These are phyloP conservation scores for Arthrobotrys iridis DNA, from an alignment of 2,329 filamentous ascomycete genomes.

Conservation along the genomic window DNA sequence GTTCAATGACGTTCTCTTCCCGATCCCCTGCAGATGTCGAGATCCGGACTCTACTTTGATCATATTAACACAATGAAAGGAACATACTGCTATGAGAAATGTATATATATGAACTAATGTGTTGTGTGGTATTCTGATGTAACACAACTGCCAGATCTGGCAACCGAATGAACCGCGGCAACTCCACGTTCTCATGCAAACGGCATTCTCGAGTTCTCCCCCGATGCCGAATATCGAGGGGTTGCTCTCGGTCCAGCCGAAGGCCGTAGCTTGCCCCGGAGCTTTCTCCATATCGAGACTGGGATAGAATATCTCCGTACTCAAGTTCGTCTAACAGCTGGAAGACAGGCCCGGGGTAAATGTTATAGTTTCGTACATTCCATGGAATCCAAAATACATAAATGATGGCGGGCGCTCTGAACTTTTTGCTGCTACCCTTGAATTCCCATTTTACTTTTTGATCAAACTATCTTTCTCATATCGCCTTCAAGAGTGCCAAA, in stretches of 20 bases:
- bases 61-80: no score
- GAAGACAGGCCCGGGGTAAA: constrained; percentile 3
- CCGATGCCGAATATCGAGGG: constrained; percentile 18
- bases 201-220: not conserved
- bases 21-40: no score
- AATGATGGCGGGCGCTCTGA: not conserved
- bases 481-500: no score
- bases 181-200: constrained; percentile 32
- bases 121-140: constrained; percentile 16
- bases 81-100: no score
- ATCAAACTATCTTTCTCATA: not conserved
- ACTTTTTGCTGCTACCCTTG: not conserved
- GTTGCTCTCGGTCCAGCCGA: constrained; percentile 46
- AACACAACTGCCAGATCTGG: constrained; percentile 25
- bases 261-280: constrained; percentile 35
- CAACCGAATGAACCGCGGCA: constrained; percentile 53
- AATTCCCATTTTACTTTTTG: not conserved
- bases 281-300: constrained; percentile 44
- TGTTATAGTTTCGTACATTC: not conserved
- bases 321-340: not conserved
- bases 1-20: no score
- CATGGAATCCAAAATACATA: not conserved
- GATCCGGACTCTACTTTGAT: no score
- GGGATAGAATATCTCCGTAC: not conserved
- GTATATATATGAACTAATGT: no score